Evolutionary conservation across 2,329 filamentous ascomycete genomes (phyloP), one percentile per base, ranked within the genome.

Genomic region (Diaporthe amygdali): DNA sequence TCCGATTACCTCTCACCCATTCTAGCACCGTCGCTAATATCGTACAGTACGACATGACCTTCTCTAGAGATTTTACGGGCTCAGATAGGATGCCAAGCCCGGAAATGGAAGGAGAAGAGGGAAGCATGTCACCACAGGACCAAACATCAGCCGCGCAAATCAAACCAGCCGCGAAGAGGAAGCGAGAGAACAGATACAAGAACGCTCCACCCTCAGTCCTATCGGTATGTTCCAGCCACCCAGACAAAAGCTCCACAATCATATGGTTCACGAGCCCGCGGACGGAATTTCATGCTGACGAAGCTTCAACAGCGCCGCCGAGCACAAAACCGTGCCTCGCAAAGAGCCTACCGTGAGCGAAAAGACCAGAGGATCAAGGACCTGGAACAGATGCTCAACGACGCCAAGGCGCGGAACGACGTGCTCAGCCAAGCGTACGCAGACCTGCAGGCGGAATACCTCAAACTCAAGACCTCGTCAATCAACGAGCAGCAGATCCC

Each of bases 351-450:
- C 76, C 84, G 89, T 59, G 88, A 91, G 77, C 84, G 89, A 67
- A 91, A 91, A 76, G 89, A 92, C 76, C 89, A 91, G 78, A 87
- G 90, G 73, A 91, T 91, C 76, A 87, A 87, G 72, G 90, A 92
- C 74, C 85, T 92, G 25, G 90, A 92, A 78, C 77, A 83, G 44
- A 85, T 89, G 75, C 85, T 92, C 39, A 80, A 79, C 56, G 85
- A 87, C 22, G 81, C 89, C 63, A 85, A 86, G 73, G 84, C 87
- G 30, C 87, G 86, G 74, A 88, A 91, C 77, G 86, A 86, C 71
- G 83, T 84, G 41, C 84, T 91, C 67, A 84, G 85, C 73, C 83
- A 85, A 66, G 88, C 88, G 5, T 90, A 90, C 76, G 79, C 82
- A 34, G 77, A 79, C n/a, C 81, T 89, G 27, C 86, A 88, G 61